Percentiles rank a stretch among this genome's conserved stretches.
Conservation (phyloP, 441 rosid species). For the Erodium chrysanthum region DNA sequence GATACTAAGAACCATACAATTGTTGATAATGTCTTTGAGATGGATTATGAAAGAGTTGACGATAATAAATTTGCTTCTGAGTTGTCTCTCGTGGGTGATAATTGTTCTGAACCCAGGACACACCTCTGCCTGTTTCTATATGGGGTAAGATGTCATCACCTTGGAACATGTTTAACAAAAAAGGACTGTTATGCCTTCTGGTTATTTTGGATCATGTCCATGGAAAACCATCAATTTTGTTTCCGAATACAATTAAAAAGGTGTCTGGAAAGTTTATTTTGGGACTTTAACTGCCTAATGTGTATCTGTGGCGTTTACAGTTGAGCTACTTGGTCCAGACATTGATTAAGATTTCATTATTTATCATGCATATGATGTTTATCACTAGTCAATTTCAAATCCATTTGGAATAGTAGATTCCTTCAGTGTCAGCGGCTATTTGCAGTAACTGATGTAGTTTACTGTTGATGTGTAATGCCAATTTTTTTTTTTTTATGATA, state of each 20-base stretch:
- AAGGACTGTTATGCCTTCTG: background rate
- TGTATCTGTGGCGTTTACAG: background rate
- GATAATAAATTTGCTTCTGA: slow-evolving; percentile 27
- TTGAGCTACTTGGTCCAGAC: background rate
- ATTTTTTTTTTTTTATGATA: background rate
- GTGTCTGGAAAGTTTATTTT: background rate
- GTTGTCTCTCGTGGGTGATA: slow-evolving; percentile 24
- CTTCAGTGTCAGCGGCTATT: background rate
- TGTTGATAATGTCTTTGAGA: slow-evolving; percentile 27
- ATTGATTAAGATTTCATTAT: background rate
- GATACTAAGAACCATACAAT: slow-evolving; percentile 27
- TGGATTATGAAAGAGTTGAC: slow-evolving; percentile 23
- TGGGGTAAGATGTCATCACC: slow-evolving; percentile 47
- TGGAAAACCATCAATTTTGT: slow-evolving; percentile 1
- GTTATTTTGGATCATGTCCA: background rate
- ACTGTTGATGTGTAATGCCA: background rate
- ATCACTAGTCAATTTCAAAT: background rate
- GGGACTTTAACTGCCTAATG: background rate
- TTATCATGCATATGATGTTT: slow-evolving; percentile 4
- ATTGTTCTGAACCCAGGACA: slow-evolving; percentile 25
- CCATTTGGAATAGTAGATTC: background rate
- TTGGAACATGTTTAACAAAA: slow-evolving; percentile 9
- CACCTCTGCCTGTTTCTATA: slow-evolving; percentile 43
- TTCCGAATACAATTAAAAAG: background rate
- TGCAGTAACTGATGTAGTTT: background rate